Conservation (phyloP, 1,284 basidiomycete species). For the Ceratobasidium sp. region DNA sequence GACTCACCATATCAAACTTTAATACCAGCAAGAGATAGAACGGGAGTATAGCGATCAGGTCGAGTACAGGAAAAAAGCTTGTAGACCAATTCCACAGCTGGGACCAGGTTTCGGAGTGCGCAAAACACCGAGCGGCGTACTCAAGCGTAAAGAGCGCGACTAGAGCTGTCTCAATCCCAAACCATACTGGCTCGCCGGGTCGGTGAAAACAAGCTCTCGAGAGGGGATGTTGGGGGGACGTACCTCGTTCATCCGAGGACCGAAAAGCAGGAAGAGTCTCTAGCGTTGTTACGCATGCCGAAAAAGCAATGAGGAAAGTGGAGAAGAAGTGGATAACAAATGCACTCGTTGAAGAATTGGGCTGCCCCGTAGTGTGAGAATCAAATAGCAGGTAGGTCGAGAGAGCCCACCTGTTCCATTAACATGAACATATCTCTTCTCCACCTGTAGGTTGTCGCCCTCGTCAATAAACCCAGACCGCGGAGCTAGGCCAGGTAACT, state of each 20-base stretch:
- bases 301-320: conserved; percentile 71
- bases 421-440: conserved; percentile 40
- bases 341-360: conserved; percentile 72
- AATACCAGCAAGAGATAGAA: conserved; percentile 87
- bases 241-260: conserved; percentile 38
- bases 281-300: conserved; percentile 82
- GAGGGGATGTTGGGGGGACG: background rate
- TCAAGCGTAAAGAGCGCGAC: conserved; percentile 87
- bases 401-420: conserved; percentile 28
- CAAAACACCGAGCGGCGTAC: conserved; percentile 57
- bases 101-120: conserved; percentile 57
- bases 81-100: conserved; percentile 55
- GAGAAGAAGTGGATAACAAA: conserved; percentile 72
- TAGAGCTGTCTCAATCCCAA: conserved; percentile 78
- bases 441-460: background rate
- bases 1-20: conserved; percentile 82
- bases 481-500: background rate
- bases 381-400: background rate
- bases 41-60: conserved; percentile 83
- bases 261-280: conserved; percentile 84
- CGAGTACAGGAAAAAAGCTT: conserved; percentile 89
- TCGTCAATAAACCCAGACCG: background rate
- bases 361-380: conserved; percentile 60
- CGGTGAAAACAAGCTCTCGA: conserved; percentile 58
- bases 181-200: conserved; percentile 70